Conservation (phyloP, 2,329 filamentous ascomycete genomes). For the Neoscytalidium dimidiatum region DNA sequence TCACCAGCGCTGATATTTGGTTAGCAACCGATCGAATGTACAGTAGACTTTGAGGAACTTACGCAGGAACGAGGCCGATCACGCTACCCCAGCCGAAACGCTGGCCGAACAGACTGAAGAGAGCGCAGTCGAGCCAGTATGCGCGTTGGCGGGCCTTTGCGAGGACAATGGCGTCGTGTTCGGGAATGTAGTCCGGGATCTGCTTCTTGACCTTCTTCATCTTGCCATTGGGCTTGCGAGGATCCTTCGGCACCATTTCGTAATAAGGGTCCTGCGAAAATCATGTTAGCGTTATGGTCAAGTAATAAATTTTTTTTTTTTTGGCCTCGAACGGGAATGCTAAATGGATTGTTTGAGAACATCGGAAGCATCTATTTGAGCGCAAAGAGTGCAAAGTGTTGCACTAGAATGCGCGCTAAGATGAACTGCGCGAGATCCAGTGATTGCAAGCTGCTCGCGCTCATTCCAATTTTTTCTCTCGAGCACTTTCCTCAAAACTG, state of each 20-base stretch:
- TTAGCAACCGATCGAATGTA: not conserved
- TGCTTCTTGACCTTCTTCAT: slow-evolving; percentile 84
- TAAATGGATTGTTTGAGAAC: no score
- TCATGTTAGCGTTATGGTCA: slow-evolving; percentile 15
- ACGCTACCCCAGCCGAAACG: slow-evolving; percentile 88
- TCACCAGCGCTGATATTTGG: slow-evolving; percentile 58
- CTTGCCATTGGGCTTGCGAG: slow-evolving; percentile 66
- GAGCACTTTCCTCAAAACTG: not conserved
- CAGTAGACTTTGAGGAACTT: slow-evolving; percentile 39
- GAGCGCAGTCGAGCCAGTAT: slow-evolving; percentile 79
- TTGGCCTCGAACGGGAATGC: not conserved
- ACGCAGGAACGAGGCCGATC: slow-evolving; percentile 81
- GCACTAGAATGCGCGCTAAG: no score
- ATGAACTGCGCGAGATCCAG: no score
- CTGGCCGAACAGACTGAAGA: slow-evolving; percentile 80
- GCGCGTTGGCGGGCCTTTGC: slow-evolving; percentile 84
- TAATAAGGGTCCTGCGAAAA: slow-evolving; percentile 80
- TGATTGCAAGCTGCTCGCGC: not conserved
- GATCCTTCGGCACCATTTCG: slow-evolving; percentile 71
- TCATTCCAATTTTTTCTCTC: not conserved
- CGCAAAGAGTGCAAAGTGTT: no score
- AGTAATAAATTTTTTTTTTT: not conserved
- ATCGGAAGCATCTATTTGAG: no score
- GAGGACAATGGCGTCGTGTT: slow-evolving; percentile 78
- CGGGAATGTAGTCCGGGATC: slow-evolving; percentile 77